Evolutionary conservation across 108 stramenopile species (phyloP).

Genomic region (Cyclotella sp.): DNA sequence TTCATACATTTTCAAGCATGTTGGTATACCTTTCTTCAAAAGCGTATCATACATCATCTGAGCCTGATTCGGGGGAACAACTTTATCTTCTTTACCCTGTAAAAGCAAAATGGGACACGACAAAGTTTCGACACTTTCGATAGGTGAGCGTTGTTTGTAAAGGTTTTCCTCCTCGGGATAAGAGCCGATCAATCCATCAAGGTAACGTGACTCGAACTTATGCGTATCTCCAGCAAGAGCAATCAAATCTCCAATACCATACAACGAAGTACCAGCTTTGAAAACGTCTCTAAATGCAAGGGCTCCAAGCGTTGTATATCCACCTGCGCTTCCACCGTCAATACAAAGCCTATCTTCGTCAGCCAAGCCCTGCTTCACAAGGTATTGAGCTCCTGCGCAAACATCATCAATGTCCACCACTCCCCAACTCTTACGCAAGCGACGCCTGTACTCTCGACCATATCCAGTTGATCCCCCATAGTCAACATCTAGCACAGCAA

Average conservation of each 20-base stretch:
- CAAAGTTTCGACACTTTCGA: conserved; percentile 70
- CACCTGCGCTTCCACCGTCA: conserved; percentile 87
- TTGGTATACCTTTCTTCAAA: conserved; percentile 69
- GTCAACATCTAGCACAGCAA: conserved; percentile 87
- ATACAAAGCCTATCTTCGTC: conserved; percentile 75
- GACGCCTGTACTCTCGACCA: conserved; percentile 74
- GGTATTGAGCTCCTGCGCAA: conserved; percentile 69
- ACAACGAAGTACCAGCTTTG: conserved; percentile 76
- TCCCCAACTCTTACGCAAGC: conserved; percentile 74
- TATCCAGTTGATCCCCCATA: conserved; percentile 87
- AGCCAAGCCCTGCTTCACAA: conserved; percentile 65
- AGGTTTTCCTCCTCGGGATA: conserved; percentile 73
- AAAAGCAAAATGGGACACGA: conserved; percentile 77
- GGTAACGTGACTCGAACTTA: conserved; percentile 85
- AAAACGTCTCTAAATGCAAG: conserved; percentile 77
- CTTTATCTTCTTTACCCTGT: conserved; percentile 84
- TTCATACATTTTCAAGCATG: conserved; percentile 74
- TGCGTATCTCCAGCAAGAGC: conserved; percentile 83
- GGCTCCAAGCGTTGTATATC: conserved; percentile 83
- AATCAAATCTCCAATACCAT: conserved; percentile 78
- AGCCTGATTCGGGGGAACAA: conserved; percentile 90
- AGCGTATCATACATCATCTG: conserved; percentile 77
- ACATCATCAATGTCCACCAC: conserved; percentile 85
- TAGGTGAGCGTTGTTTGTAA: conserved; percentile 77
- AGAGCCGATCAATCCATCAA: conserved; percentile 76